Evolutionary conservation across 73 alveolate species (phyloP), one percentile per base, ranked within the genome.

Genomic region (Blepharisma stoltei): DNA sequence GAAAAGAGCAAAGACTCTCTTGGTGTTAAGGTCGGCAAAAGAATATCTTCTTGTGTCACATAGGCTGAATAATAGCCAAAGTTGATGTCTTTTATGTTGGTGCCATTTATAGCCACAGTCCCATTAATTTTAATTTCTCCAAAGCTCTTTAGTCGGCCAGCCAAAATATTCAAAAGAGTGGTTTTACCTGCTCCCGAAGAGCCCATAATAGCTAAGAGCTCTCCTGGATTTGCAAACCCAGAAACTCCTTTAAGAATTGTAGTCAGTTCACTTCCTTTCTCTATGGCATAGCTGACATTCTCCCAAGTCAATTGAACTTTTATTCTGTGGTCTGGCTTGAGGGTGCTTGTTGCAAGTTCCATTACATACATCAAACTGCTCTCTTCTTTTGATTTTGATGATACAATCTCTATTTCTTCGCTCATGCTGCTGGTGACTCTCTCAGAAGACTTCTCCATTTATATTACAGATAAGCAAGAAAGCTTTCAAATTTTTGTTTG

Each of bases 121-220:
- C 67, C 88, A n/a, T 77, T 18, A 6, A 75, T 23, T 20, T 52
- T n/a, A 52, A 52, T 14, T 52, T 20, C 67, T 52, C 23, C 23
- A n/a, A 52, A 52, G 23, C 18, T n/a, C 37, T 54, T 27, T 8
- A 38, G 9, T 14, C 78, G 14, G 38, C 25, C 37, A 1, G 54
- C 14, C 48, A 78, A 38, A 43, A 78, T 78, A 67, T 78, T 78
- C 7, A 78, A 54, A 18, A 78, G 68, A 1, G 86, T 67, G 8
- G 86, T 78, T 37, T 78, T 78, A 20, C 86, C 86, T 21, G 86
- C 81, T 9, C 86, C 86, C 6, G 81, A 67, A 1, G 81, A 67
- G 8, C 86, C 86, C 86, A 78, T 78, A 4, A 78, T 78, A 38
- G 25, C 67, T 6, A 68, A 47, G 5, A 77, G 55, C 67, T 78